A percentile compares a stretch with the other conserved stretches of the same genome.
Evolutionary conservation across 208 protist genomes (phyloP).

Genomic region (Wallacemonas sp.): DNA sequence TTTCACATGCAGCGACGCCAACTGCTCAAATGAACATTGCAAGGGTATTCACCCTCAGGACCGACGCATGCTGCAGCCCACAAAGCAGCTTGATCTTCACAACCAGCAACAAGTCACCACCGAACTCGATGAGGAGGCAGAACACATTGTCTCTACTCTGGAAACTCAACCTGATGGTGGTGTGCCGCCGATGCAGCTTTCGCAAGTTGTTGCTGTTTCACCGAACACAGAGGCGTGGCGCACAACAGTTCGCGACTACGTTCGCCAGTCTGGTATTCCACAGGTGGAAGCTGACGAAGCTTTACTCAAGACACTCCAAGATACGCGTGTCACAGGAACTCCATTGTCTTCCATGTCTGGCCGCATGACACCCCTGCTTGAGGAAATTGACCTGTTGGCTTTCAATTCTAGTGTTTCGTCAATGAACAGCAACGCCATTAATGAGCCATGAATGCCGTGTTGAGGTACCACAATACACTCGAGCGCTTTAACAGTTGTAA

Average conservation of each 20-base stretch:
- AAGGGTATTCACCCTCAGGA: conserved; percentile 81
- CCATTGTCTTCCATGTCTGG: conserved; percentile 61
- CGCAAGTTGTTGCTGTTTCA: conserved; percentile 44
- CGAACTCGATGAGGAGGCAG: conserved; percentile 72
- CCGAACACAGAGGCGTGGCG: conserved; percentile 76
- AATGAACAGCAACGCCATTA: conserved; percentile 38
- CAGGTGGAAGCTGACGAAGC: conserved; percentile 80
- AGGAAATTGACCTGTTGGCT: conserved; percentile 65
- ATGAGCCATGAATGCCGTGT: background rate
- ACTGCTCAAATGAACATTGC: conserved; percentile 72
- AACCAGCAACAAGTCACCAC: conserved; percentile 42
- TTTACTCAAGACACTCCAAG: conserved; percentile 73
- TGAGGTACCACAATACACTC: background rate
- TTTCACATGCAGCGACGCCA: conserved; percentile 55
- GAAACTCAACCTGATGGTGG: conserved; percentile 20
- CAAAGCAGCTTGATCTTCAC: conserved; percentile 80
- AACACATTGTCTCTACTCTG: conserved; percentile 48
- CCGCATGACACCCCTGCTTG: conserved; percentile 78
- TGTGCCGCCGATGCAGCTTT: conserved; percentile 29
- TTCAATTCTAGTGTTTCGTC: conserved; percentile 73
- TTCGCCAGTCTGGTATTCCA: conserved; percentile 74
- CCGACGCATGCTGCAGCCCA: conserved; percentile 43
- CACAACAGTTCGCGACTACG: conserved; percentile 81
- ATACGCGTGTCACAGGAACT: conserved; percentile 65
- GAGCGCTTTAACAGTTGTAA: no score